A percentile compares a stretch with the other conserved stretches of the same genome.
phyloP scores from a whole-genome alignment of 83 land plant species.

The Picea mariana region DNA sequence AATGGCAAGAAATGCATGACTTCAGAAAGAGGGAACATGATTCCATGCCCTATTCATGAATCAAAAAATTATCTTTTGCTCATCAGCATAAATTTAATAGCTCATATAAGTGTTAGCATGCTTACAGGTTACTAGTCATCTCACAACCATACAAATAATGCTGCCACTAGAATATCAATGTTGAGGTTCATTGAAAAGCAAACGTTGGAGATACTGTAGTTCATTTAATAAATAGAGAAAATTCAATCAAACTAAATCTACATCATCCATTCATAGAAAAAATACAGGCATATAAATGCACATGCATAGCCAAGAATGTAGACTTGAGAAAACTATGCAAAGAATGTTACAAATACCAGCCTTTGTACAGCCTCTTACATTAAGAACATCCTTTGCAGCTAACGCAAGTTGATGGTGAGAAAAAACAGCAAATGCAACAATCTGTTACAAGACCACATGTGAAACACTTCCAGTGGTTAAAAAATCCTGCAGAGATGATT shows the following conservation, averaged over 20 bases:
- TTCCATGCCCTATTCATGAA: background rate
- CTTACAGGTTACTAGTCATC: background rate
- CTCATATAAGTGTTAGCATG: background rate
- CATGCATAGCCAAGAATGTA: background rate
- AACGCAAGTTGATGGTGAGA: constrained; percentile 65
- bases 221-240: background rate
- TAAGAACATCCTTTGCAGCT: constrained; percentile 58
- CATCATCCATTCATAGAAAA: background rate
- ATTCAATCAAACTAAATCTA: background rate
- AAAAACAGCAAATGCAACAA: constrained; percentile 82
- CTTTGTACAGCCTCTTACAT: constrained; percentile 44
- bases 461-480: background rate
- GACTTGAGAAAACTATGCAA: constrained; percentile 21
- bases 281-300: background rate
- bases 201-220: background rate
- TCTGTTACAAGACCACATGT: constrained; percentile 37
- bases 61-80: background rate
- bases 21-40: background rate
- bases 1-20: background rate
- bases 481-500: background rate
- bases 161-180: background rate
- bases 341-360: background rate
- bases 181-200: background rate
- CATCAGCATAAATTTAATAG: background rate
- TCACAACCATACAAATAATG: background rate